Conservation (phyloP, 495 filamentous ascomycete genomes). For the Corynascus novoguineensis region DNA sequence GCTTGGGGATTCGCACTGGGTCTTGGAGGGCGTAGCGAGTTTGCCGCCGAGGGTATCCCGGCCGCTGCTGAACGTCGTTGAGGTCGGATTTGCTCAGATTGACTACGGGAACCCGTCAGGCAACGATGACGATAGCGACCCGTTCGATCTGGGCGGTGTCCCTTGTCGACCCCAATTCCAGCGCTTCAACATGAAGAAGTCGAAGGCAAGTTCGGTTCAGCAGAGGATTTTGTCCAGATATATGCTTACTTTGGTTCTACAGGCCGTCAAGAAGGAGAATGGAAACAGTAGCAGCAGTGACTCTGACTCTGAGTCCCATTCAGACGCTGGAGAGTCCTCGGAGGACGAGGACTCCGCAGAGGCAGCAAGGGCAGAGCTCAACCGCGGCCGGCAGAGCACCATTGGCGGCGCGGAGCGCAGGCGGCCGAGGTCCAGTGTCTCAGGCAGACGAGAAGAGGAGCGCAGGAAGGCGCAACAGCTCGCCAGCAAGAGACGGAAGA, state of each 20-base stretch:
- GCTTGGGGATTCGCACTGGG: constrained; percentile 84
- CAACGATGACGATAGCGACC: constrained; percentile 14
- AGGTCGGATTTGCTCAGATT: constrained; percentile 48
- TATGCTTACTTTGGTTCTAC: background rate
- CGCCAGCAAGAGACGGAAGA: constrained; percentile 49
- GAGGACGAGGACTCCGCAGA: constrained; percentile 5
- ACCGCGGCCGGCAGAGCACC: constrained; percentile 19
- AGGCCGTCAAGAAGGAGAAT: constrained; percentile 13
- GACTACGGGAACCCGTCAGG: constrained; percentile 22
- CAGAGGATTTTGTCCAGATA: background rate
- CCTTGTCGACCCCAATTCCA: constrained; percentile 20
- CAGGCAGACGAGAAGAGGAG: constrained; percentile 34
- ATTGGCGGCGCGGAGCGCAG: constrained; percentile 10
- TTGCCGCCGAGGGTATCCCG: constrained; percentile 17
- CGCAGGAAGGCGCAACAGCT: constrained; percentile 39
- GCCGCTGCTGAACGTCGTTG: constrained; percentile 40
- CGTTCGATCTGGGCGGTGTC: constrained; percentile 7
- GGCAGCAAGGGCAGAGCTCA: constrained; percentile 5
- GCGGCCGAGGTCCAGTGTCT: constrained; percentile 22
- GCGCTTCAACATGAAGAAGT: constrained; percentile 42
- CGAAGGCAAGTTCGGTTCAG: constrained; percentile 25
- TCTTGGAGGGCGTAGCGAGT: constrained; percentile 46
- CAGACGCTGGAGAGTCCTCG: constrained; percentile 7
- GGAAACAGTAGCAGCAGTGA: constrained; percentile 17
- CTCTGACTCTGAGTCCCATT: constrained; percentile 12